Base-by-base conservation (phyloP, 345 rosid genomes). In the Populus deltoides region DNA sequence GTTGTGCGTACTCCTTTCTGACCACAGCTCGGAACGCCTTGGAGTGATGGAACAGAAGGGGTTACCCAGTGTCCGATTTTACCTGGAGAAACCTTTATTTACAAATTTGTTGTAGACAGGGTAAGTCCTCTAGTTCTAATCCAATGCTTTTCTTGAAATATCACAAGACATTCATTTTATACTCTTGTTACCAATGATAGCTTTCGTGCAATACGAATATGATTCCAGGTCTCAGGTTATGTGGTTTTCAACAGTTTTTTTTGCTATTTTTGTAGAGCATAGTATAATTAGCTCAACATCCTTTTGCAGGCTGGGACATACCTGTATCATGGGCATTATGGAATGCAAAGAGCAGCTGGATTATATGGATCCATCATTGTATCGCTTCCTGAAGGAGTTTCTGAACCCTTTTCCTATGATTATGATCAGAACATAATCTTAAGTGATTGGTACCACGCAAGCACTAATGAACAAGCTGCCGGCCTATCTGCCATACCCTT, bases 281-380 rank as follows among this genome's bases (percentile, higher is more conserved):
- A 1, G 51, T 47, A 47, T 47, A 3, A 13, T 15, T 47, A 15
- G 0, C 22, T 51, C n/a, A 51, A 0, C 2, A 17, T 7, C 15
- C 20, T 71, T n/a, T 29, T 82, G 81, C 83, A 91, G 98, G 83
- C 97, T 5, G 91, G 91, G 41, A 90, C 96, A 17, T 94, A 90
- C 62, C 62, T 92, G 86, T 91, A 87, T 73, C 98, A 92, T 66
- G 92, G 93, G 0, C 94, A 90, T 80, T 92, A 94, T 33, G 90
- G 93, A 27, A 91, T 94, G 94, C 98, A 94, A 75, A 89, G 89
- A 83, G 91, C 85, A 78, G 81, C 92, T 25, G 94, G 96, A 43
- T 65, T 91, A 20, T 82, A 87, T 7, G 98, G 98, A n/a, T 84
- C 90, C 27, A 92, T 94, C 51, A 79, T 66, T 2, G 97, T 94